A percentile compares a stretch with the other conserved stretches of the same genome.
Conservation (phyloP, 441 rosid genomes). For the Pelargonium fulgidum region DNA sequence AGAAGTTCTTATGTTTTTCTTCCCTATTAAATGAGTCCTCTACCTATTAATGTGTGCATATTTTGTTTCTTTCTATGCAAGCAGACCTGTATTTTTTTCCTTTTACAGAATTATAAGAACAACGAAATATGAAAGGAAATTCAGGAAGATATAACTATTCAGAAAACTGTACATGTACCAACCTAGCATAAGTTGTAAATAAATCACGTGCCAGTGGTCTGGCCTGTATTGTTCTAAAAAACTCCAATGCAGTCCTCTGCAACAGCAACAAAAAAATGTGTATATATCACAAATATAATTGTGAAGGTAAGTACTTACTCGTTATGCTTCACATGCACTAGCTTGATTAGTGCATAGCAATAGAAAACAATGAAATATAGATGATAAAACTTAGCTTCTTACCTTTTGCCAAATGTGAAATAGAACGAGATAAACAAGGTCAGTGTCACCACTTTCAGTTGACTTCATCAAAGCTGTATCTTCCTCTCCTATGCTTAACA, state of each 20-base stretch:
- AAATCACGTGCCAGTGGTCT: conserved; percentile 78
- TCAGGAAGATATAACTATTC: neutral
- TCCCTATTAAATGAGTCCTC: neutral
- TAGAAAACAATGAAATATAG: neutral
- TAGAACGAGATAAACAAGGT: conserved; percentile 85
- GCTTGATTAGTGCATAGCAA: neutral
- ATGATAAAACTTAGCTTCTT: neutral
- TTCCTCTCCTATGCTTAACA: conserved; percentile 93
- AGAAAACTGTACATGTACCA: conserved; percentile 11
- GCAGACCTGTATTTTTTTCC: neutral
- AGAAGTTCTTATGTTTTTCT: neutral
- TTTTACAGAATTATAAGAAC: neutral
- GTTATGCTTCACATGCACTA: conserved; percentile 3
- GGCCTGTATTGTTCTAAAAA: conserved; percentile 85
- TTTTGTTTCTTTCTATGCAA: neutral
- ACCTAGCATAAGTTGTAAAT: conserved; percentile 77
- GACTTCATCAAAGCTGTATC: conserved; percentile 93
- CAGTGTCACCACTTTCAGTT: conserved; percentile 93
- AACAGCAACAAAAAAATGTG: conserved; percentile 20
- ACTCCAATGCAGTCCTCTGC: conserved; percentile 82
- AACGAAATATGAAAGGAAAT: neutral
- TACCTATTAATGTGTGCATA: neutral
- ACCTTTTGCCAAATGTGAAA: conserved; percentile 98
- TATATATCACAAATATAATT: conserved; percentile 5
- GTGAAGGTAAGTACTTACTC: neutral